These are phyloP conservation scores for Nigrograna mackinnonii DNA, from an alignment of 2,329 filamentous ascomycete genomes.

Conservation along the genomic window DNA sequence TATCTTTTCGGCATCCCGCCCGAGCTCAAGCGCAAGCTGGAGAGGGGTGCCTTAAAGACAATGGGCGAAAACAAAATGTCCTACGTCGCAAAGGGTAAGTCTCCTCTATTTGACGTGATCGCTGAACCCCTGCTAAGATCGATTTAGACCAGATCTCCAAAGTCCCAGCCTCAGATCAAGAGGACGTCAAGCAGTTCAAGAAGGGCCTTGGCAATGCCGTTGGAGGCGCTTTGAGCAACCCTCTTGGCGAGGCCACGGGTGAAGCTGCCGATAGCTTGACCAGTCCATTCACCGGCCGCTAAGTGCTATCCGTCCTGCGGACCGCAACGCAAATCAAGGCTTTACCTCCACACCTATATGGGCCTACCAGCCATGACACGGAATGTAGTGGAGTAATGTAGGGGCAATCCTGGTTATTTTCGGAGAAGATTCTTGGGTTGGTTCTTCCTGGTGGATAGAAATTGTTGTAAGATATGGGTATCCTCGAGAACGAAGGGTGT, in stretches of 20 bases:
- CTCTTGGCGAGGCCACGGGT: constrained; percentile 40
- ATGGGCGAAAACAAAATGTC: constrained; percentile 57
- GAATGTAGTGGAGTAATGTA: too few species aligned
- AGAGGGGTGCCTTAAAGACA: constrained; percentile 51
- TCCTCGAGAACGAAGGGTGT: too few species aligned
- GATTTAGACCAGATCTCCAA: constrained; percentile 41
- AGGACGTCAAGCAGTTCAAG: constrained; percentile 41
- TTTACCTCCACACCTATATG: too few species aligned
- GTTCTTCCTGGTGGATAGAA: too few species aligned
- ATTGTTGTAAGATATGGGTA: too few species aligned
- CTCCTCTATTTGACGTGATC: background rate
- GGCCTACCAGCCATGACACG: too few species aligned
- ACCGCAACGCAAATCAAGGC: too few species aligned
- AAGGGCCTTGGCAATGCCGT: constrained; percentile 38
- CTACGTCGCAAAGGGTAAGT: constrained; percentile 42
- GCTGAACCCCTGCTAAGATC: constrained; percentile 8
- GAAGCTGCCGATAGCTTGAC: constrained; percentile 39
- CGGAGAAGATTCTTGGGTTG: too few species aligned
- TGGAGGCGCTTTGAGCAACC: constrained; percentile 38
- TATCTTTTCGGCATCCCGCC: constrained; percentile 54
- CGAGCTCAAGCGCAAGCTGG: constrained; percentile 50
- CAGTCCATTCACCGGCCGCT: constrained; percentile 42
- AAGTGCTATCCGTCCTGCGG: constrained; percentile 16
- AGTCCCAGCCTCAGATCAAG: constrained; percentile 41
- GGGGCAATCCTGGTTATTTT: too few species aligned